Evolutionary conservation across 139 green algal species (phyloP).

Genomic region (Tetraselmis chui): DNA sequence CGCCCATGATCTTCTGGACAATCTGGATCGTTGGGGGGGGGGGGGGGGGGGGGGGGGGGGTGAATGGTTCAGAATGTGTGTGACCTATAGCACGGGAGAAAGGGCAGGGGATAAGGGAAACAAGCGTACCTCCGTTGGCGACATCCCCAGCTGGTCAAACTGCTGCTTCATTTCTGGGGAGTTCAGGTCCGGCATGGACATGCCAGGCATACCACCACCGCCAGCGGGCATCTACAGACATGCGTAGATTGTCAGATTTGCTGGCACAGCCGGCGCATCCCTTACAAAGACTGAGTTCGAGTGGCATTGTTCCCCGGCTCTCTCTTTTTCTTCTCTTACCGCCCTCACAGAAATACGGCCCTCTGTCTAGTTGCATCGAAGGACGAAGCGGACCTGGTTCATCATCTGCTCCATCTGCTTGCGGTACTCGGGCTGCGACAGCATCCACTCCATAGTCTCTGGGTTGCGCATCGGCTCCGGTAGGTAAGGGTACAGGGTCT

Average conservation of each 20-base stretch:
- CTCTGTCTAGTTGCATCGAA: too few relatives aligned
- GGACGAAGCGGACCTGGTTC: slow-evolving; percentile 45
- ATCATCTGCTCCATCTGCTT: slow-evolving; percentile 56
- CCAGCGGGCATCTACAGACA: slow-evolving; percentile 4
- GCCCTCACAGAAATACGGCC: too few relatives aligned
- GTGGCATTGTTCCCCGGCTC: too few relatives aligned
- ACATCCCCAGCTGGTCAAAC: slow-evolving; percentile 68
- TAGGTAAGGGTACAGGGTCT: slow-evolving; percentile 87
- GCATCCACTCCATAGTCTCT: slow-evolving; percentile 81
- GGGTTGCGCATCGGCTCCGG: slow-evolving; percentile 84
- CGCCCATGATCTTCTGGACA: slow-evolving; percentile 50
- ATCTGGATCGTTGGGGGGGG: neutral
- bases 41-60: neutral
- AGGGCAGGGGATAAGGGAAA: slow-evolving; percentile 47
- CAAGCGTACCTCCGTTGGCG: slow-evolving; percentile 67
- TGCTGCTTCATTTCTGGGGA: slow-evolving; percentile 36
- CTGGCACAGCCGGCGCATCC: too few relatives aligned
- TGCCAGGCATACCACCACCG: slow-evolving; percentile 21
- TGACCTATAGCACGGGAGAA: too few relatives aligned
- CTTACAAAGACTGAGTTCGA: too few relatives aligned
- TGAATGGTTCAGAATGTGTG: neutral
- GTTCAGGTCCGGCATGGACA: slow-evolving; percentile 31
- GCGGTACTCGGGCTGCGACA: slow-evolving; percentile 59
- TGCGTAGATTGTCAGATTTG: too few relatives aligned
- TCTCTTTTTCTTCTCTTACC: too few relatives aligned